A percentile compares a stretch with the other conserved stretches of the same genome.
phyloP scores from a whole-genome alignment of 805 yeast genomes.

The Metschnikowia cerradonensis region DNA sequence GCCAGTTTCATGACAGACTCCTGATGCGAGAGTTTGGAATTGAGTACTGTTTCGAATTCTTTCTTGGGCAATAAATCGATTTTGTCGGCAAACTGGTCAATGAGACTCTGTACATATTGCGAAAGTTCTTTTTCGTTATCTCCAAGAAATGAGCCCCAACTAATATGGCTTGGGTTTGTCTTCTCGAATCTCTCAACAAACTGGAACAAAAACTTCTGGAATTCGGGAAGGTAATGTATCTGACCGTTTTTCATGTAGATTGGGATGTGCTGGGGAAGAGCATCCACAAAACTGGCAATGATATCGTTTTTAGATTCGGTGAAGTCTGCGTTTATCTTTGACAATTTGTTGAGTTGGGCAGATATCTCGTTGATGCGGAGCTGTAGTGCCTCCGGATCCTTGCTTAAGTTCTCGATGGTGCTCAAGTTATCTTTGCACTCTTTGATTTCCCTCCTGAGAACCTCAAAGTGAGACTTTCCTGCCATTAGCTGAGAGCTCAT shows the following conservation, averaged over 20 bases:
- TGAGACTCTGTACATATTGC: slow-evolving; percentile 14
- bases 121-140: slow-evolving; percentile 20
- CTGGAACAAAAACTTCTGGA: slow-evolving; percentile 30
- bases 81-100: slow-evolving; percentile 6
- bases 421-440: slow-evolving; percentile 12
- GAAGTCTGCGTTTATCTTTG: slow-evolving; percentile 12
- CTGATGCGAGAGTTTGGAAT: slow-evolving; percentile 21
- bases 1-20: slow-evolving; percentile 22
- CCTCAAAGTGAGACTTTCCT: slow-evolving; percentile 6
- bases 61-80: slow-evolving; percentile 18
- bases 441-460: slow-evolving; percentile 13
- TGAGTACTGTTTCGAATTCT: slow-evolving; percentile 22
- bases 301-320: slow-evolving; percentile 17
- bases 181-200: slow-evolving; percentile 27
- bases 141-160: slow-evolving; percentile 25
- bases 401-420: slow-evolving; percentile 7
- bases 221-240: slow-evolving; percentile 38
- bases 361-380: slow-evolving; percentile 17
- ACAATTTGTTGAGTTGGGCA: slow-evolving; percentile 15
- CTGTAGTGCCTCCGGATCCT: slow-evolving; percentile 14
- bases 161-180: slow-evolving; percentile 3
- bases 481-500: slow-evolving; percentile 3
- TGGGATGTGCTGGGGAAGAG: slow-evolving; percentile 31
- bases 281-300: slow-evolving; percentile 17
- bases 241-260: slow-evolving; percentile 29